These are phyloP conservation scores for Candida wancherniae DNA, from an alignment of 805 yeast species.

Conservation along the genomic window DNA sequence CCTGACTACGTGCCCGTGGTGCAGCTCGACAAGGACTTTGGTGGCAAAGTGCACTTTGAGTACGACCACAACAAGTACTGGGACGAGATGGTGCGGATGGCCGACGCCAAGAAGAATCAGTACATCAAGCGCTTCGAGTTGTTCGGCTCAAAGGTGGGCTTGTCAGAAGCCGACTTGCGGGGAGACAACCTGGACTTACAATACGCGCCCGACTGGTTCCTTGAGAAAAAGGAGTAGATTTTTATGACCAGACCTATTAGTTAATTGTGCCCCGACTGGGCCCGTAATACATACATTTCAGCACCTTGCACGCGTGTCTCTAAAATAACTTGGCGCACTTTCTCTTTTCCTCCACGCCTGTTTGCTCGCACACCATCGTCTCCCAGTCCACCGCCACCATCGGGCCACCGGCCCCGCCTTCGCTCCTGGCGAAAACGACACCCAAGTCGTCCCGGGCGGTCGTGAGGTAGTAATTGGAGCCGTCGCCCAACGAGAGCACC, in stretches of 20 bases:
- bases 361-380: constrained; percentile 74
- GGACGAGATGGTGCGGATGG: constrained; percentile 61
- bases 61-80: constrained; percentile 79
- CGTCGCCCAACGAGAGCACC: constrained; percentile 89
- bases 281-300: no score
- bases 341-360: constrained; percentile 72
- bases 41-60: constrained; percentile 80
- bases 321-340: constrained; percentile 87
- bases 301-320: not conserved
- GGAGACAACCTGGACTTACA: constrained; percentile 28
- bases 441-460: constrained; percentile 92
- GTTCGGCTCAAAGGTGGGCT: constrained; percentile 71
- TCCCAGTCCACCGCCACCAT: constrained; percentile 96
- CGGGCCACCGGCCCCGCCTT: constrained; percentile 62
- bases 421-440: constrained; percentile 79
- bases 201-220: constrained; percentile 22
- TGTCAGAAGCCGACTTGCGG: constrained; percentile 79
- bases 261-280: no score
- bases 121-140: constrained; percentile 65
- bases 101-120: constrained; percentile 52
- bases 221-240: no score
- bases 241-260: no score
- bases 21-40: constrained; percentile 79
- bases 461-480: constrained; percentile 79
- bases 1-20: constrained; percentile 72